Base-by-base conservation (phyloP, 306 rosid species). In the Quillaja saponaria region DNA sequence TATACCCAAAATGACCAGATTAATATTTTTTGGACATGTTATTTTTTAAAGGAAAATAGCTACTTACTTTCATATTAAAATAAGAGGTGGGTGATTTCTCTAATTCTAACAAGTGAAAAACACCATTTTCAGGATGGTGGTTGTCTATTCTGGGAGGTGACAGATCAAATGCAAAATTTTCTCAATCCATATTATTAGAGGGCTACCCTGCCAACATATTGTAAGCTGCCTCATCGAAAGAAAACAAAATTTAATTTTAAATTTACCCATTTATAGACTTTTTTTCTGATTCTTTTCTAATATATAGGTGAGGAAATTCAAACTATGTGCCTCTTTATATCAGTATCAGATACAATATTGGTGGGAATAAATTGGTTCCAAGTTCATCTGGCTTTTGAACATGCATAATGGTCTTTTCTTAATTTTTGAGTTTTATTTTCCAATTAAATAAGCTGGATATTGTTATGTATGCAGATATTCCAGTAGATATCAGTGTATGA, bases 81-180 rank as follows among this genome's bases (percentile, higher is more conserved):
- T n/a, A n/a, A n/a, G 15, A 9, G 10, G 18, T 1, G 1, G 12
- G 47, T n/a, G 5, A 25, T 59, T 18, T 38, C 49, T 6, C 8
- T 56, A 4, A 42, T 48, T 71, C 63, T 71, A 62, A 71, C 64
- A 13, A 7, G 25, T 60, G 34, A 56, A 66, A 57, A 72, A 76
- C 45, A 74, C 49, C 52, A 63, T 76, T 83, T 80, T 87, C 96
- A 91, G 96, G 86, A 75, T 42, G 54, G 34, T 57, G 82, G 71
- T 55, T 72, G 72, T 75, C 70, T 80, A 18, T 72, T 82, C 66
- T 85, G 91, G 95, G 96, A 85, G n/a, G 56, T 44, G 51, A 91
- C 83, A 71, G 95, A 88, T 39, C 91, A 88, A 45, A 80, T 85
- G 73, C 95, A 84, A 63, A 82, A 61, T 85, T 62, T 85, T 78